A percentile compares a stretch with the other conserved stretches of the same genome.
Evolutionary conservation across 352 stramenopile genomes (phyloP).

Genomic region (Phytopythium boreale): DNA sequence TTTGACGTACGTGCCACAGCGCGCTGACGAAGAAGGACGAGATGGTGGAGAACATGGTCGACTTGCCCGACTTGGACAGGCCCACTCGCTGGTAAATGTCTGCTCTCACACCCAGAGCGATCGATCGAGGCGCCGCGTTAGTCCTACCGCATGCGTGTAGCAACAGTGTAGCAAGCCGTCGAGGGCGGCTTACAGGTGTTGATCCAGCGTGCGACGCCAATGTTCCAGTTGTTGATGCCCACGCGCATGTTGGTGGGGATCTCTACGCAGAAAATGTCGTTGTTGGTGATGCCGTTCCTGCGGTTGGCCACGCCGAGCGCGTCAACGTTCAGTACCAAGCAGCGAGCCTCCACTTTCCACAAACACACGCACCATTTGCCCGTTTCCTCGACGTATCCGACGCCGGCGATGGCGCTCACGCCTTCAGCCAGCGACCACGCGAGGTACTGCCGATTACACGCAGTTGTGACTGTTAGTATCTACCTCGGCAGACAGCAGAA

Average conservation of each 20-base stretch:
- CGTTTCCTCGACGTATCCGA: constrained; percentile 75
- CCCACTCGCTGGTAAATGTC: constrained; percentile 86
- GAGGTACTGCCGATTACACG: constrained; percentile 53
- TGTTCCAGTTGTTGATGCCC: constrained; percentile 90
- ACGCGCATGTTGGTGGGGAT: constrained; percentile 85
- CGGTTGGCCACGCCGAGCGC: not conserved
- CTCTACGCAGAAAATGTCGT: constrained; percentile 81
- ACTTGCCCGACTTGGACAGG: constrained; percentile 77
- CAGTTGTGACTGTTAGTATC: constrained; percentile 7
- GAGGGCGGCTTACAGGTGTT: constrained; percentile 85
- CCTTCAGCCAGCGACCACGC: constrained; percentile 83
- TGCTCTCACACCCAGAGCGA: constrained; percentile 3
- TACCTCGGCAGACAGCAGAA: too few species aligned
- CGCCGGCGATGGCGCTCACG: constrained; percentile 66
- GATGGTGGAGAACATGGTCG: constrained; percentile 71
- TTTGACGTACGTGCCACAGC: constrained; percentile 68
- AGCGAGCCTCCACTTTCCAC: not conserved
- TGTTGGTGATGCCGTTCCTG: constrained; percentile 87
- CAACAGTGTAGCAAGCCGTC: not conserved
- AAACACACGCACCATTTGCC: constrained; percentile 62
- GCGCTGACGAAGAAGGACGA: constrained; percentile 79
- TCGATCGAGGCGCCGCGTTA: too few species aligned
- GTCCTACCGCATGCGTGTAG: not conserved
- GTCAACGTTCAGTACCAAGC: not conserved
- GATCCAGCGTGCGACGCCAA: constrained; percentile 80